Conservation (phyloP, 2,329 filamentous ascomycete genomes). For the Fusarium pininemorale region DNA sequence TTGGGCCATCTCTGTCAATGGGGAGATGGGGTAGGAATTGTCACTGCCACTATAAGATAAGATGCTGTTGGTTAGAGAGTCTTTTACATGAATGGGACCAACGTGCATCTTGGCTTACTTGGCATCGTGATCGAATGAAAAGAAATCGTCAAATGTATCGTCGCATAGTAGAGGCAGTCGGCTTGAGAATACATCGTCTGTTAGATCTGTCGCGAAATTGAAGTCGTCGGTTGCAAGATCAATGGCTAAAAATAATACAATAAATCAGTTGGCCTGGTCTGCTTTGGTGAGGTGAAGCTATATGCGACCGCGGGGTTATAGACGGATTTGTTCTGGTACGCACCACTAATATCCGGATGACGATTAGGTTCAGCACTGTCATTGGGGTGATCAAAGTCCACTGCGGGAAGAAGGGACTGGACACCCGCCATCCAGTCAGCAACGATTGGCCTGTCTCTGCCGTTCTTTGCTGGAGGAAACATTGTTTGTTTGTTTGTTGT, state of each 20-base stretch:
- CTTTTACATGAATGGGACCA: not conserved
- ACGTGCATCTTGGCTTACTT: not conserved
- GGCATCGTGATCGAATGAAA: not conserved
- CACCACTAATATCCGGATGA: not conserved
- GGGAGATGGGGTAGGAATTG: not conserved
- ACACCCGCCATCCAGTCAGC: constrained; percentile 1
- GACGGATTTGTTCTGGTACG: not conserved
- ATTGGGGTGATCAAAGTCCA: not conserved
- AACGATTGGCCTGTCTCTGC: not conserved
- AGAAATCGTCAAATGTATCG: not conserved
- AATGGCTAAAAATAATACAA: not conserved
- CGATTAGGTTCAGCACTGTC: not conserved
- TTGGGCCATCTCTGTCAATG: not conserved
- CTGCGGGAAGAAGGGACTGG: not conserved
- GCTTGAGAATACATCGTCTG: not conserved
- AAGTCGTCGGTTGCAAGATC: not conserved
- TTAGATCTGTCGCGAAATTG: not conserved
- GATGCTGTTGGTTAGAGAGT: not conserved
- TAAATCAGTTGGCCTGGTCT: not conserved
- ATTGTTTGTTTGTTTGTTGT: not conserved
- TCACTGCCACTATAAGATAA: not conserved
- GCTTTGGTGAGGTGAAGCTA: not conserved
- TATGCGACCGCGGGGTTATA: not conserved
- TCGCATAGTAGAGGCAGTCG: not conserved
- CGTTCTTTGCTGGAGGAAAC: not conserved